Percentiles rank a stretch among this genome's conserved stretches.
Evolutionary conservation across 495 filamentous ascomycete genomes (phyloP).

Genomic region (Penicillium cinerascens): DNA sequence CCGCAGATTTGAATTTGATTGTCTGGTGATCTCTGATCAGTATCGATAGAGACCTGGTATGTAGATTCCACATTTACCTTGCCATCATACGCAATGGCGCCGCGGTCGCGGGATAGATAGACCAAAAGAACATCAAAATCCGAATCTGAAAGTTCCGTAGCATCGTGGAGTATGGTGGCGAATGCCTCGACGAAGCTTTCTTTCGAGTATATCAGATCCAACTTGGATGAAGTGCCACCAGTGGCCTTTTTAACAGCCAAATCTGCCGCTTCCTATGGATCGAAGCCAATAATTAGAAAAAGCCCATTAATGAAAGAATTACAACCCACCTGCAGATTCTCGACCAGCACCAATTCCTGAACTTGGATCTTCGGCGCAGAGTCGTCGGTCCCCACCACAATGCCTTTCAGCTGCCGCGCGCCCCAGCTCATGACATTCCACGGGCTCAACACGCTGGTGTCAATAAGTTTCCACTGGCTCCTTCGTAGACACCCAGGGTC

Average conservation of each 20-base stretch:
- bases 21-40: conserved; percentile 44
- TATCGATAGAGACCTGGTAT: conserved; percentile 13
- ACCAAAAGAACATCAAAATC: conserved; percentile 70
- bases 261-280: conserved; percentile 42
- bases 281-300: background rate
- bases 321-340: conserved; percentile 48
- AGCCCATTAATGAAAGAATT: background rate
- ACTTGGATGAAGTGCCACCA: conserved; percentile 33
- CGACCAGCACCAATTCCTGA: conserved; percentile 48
- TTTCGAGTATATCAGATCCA: conserved; percentile 66
- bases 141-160: conserved; percentile 53
- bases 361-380: conserved; percentile 29
- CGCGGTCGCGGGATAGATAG: conserved; percentile 69
- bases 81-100: conserved; percentile 60
- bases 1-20: conserved; percentile 65
- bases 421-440: conserved; percentile 73
- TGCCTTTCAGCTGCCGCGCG: conserved; percentile 62
- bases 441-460: conserved; percentile 43
- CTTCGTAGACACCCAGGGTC: conserved; percentile 51
- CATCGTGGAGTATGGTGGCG: conserved; percentile 46
- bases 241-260: conserved; percentile 44
- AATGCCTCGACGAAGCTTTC: conserved; percentile 60
- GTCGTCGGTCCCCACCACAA: conserved; percentile 45
- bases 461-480: conserved; percentile 56
- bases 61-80: conserved; percentile 39